Evolutionary conservation across 768 basidiomycete species (phyloP).

Genomic region (Amanita rubescens): DNA sequence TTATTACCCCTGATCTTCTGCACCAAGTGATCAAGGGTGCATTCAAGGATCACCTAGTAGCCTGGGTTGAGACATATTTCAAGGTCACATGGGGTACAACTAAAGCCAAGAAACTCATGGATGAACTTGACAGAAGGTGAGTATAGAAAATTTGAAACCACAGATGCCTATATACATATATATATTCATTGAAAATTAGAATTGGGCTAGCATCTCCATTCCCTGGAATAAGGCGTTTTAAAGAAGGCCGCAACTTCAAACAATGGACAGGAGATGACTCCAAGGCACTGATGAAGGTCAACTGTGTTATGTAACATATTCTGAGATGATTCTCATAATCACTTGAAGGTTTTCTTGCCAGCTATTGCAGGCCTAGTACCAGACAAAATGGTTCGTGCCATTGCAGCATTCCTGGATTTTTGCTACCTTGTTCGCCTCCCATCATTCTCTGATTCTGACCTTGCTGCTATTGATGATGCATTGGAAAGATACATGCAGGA

Average conservation of each 20-base stretch:
- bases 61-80: too few species aligned
- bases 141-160: too few species aligned
- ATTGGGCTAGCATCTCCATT: slow-evolving; percentile 10
- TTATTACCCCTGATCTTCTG: too few species aligned
- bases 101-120: too few species aligned
- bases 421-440: slow-evolving; percentile 23
- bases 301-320: neutral
- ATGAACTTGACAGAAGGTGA: too few species aligned
- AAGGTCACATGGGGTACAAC: too few species aligned
- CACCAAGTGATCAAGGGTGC: too few species aligned
- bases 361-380: slow-evolving; percentile 9
- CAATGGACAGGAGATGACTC: slow-evolving; percentile 16
- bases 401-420: slow-evolving; percentile 26
- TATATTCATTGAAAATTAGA: too few species aligned
- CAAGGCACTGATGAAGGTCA: slow-evolving; percentile 16
- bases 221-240: slow-evolving; percentile 7
- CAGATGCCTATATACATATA: too few species aligned
- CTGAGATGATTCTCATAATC: neutral
- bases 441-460: slow-evolving; percentile 18
- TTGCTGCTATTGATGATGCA: slow-evolving; percentile 18
- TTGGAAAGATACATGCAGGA: slow-evolving; percentile 21
- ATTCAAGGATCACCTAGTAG: too few species aligned
- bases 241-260: slow-evolving; percentile 9
- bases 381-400: slow-evolving; percentile 8
- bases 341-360: slow-evolving; percentile 11